Evolutionary conservation across 2,329 filamentous ascomycete species (phyloP), one percentile per base, ranked within the genome.

Genomic region (Coleophoma eucalyptorum): DNA sequence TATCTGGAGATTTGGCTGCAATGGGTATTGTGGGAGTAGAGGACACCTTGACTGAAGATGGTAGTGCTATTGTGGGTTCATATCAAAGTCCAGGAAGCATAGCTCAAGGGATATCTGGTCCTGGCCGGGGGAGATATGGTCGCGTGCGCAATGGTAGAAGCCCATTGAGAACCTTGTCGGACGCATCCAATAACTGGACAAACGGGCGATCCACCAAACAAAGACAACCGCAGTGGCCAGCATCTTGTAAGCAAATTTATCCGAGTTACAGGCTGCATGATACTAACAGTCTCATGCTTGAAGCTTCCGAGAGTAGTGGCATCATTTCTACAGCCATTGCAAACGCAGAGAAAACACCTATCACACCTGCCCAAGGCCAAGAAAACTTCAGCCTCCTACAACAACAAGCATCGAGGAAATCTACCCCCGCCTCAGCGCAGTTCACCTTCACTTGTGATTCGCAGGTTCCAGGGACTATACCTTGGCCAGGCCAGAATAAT

Each of bases 361-460:
- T 78, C 13, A 76, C 81, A 2, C 74, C 78, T 13, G 68, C 71
- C 19, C 78, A 76, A 59, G 87, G 85, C 13, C 85, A 90, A 65
- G 89, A 93, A 64, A 94, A 90, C 68, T 77, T 86, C 56, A 93
- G 87, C 67, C 77, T 92, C 53, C 72, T 95, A 45, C 85, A 90
- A 51, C 87, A 90, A 65, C 83, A 87, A 67, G 73, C 79, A 16
- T 69, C 76, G 5, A 75, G 76, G 51, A 86, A 81, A 61, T 66
- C 80, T 4, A 83, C 79, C 34, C 83, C 89, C 4, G 81, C 86
- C 5, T 90, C 91, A 50, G 87, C 89, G 0, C 90, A 97, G 61
- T 99, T 99, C 67, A 99, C 94, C 10, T 99, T 99, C 65, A 96
- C 90, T 12, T 97, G 91, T 69, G 89, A 95, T 62, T 93, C 92